A percentile compares a stretch with the other conserved stretches of the same genome.
These are phyloP conservation scores for Rheum nobile DNA, from an alignment of 148 eudicot species.

Conservation along the genomic window DNA sequence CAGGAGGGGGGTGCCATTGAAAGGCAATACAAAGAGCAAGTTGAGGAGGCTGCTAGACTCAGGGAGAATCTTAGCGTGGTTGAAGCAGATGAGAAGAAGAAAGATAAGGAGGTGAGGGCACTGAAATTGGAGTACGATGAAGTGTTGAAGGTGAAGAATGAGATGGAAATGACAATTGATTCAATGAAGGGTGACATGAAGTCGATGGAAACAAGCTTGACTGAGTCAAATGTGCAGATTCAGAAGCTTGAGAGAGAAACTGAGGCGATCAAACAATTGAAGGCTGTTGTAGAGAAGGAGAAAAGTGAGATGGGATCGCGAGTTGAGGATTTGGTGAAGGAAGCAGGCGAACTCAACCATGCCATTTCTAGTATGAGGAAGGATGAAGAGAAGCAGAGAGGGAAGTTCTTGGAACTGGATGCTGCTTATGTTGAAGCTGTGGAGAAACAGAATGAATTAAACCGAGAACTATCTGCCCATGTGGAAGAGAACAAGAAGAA, in stretches of 20 bases:
- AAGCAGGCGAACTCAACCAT: constrained; percentile 18
- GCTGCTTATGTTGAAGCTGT: constrained; percentile 19
- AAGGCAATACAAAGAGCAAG: constrained; percentile 7
- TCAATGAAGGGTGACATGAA: constrained; percentile 19
- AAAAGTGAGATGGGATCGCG: constrained; percentile 10
- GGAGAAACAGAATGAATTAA: constrained; percentile 21
- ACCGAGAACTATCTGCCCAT: constrained; percentile 16
- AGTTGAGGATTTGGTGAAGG: constrained; percentile 29
- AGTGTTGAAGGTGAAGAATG: constrained; percentile 19
- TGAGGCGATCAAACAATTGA: constrained; percentile 18
- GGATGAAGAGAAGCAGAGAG: constrained; percentile 18
- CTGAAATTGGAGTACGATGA: constrained; percentile 14
- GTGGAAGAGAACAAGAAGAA: constrained; percentile 29
- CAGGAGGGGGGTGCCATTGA: constrained; percentile 29
- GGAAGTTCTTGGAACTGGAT: constrained; percentile 34
- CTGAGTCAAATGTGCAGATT: constrained; percentile 18
- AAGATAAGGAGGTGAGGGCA: constrained; percentile 16
- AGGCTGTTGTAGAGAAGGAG: constrained; percentile 18
- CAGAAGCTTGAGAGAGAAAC: constrained; percentile 25
- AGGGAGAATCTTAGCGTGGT: constrained; percentile 18
- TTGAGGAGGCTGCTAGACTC: constrained; percentile 23
- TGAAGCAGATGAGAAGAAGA: constrained; percentile 20
- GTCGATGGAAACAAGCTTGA: constrained; percentile 15
- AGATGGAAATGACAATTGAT: constrained; percentile 24
- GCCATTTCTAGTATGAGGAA: constrained; percentile 21